phyloP scores from a whole-genome alignment of 805 yeast genomes.

The Tetrapisispora taiwanensis region DNA sequence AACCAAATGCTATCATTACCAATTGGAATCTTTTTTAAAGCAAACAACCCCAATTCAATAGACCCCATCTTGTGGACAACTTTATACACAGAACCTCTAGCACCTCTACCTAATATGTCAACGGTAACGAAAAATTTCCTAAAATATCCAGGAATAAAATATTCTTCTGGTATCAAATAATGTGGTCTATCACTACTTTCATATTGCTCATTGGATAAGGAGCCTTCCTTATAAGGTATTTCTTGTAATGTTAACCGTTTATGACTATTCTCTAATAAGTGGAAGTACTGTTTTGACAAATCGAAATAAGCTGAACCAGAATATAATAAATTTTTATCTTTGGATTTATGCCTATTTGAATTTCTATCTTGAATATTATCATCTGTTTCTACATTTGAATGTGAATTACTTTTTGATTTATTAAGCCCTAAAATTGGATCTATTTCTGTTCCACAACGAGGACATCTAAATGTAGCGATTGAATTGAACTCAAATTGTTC shows the following conservation, averaged over 20 bases:
- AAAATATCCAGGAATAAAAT: constrained; percentile 79
- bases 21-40: constrained; percentile 74
- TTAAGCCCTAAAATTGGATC: constrained; percentile 3
- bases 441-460: constrained; percentile 25
- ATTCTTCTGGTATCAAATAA: constrained; percentile 36
- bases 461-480: constrained; percentile 22
- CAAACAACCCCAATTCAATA: constrained; percentile 67
- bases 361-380: background rate
- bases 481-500: constrained; percentile 3
- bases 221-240: background rate
- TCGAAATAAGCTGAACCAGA: constrained; percentile 5
- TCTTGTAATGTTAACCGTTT: constrained; percentile 3
- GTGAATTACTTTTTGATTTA: background rate
- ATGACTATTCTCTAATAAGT: constrained; percentile 14
- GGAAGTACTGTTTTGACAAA: constrained; percentile 15
- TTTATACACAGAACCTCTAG: constrained; percentile 74
- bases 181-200: background rate
- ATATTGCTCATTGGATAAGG: background rate
- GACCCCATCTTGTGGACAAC: constrained; percentile 70
- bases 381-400: background rate
- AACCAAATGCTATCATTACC: constrained; percentile 68
- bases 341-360: background rate
- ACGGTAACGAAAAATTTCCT: constrained; percentile 56
- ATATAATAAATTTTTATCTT: background rate
- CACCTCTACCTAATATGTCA: constrained; percentile 64